A percentile compares a stretch with the other conserved stretches of the same genome.
Evolutionary conservation across 1,139 yeast species (phyloP).

Genomic region (Suhomyces choctaworum): DNA sequence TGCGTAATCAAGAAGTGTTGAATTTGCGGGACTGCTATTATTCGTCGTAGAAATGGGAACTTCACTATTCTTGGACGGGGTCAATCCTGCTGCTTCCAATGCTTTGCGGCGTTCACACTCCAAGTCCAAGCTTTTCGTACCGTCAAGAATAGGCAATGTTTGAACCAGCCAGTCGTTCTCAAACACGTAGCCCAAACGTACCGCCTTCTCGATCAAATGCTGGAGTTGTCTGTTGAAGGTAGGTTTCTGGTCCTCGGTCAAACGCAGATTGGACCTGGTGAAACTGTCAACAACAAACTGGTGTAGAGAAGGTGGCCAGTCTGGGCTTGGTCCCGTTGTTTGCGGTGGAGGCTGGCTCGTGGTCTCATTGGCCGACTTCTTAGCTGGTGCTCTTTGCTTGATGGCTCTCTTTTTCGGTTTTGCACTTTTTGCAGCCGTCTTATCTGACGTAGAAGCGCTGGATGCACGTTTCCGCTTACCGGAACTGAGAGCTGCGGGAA

Average conservation of each 20-base stretch:
- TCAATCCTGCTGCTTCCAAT: slow-evolving; percentile 6
- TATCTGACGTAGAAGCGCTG: neutral
- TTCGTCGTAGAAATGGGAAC: neutral
- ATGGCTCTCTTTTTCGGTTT: neutral
- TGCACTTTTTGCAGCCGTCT: neutral
- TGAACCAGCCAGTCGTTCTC: slow-evolving; percentile 62
- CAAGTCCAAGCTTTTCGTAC: slow-evolving; percentile 19
- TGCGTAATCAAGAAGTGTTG: slow-evolving; percentile 2
- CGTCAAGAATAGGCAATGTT: slow-evolving; percentile 52
- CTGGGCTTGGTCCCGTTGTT: slow-evolving; percentile 1
- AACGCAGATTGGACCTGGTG: slow-evolving; percentile 27
- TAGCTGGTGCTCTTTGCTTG: neutral
- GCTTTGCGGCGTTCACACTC: slow-evolving; percentile 14
- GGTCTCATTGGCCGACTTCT: neutral
- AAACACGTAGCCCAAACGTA: slow-evolving; percentile 45
- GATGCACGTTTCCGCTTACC: slow-evolving; percentile 3
- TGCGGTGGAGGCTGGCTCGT: neutral
- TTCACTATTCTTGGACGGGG: neutral
- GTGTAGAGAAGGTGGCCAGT: slow-evolving; percentile 52
- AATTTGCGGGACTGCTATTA: neutral
- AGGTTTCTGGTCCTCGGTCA: slow-evolving; percentile 26
- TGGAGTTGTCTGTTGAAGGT: slow-evolving; percentile 49
- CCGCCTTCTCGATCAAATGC: slow-evolving; percentile 51
- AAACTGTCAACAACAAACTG: slow-evolving; percentile 50
- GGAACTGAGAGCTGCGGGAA: slow-evolving; percentile 12